Conservation (phyloP, 805 yeast species). For the Pichia thaimueangensis region DNA sequence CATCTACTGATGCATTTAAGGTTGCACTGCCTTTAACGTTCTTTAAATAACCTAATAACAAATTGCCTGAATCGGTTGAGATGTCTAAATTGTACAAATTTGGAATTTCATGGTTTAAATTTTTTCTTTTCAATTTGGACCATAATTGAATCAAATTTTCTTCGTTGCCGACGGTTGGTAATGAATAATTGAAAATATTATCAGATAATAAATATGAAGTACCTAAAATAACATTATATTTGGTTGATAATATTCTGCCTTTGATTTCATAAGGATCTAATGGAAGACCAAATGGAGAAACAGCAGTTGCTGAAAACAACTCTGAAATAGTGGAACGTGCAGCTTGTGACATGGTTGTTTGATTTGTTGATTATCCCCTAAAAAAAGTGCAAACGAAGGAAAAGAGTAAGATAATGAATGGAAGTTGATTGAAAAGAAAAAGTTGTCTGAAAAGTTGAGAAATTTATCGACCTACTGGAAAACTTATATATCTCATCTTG, state of each 20-base stretch:
- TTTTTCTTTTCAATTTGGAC: constrained; percentile 45
- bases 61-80: constrained; percentile 78
- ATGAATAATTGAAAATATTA: constrained; percentile 55
- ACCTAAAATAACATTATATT: constrained; percentile 48
- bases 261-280: constrained; percentile 47
- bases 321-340: constrained; percentile 11
- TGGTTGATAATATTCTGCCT: constrained; percentile 46
- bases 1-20: constrained; percentile 61
- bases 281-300: constrained; percentile 57
- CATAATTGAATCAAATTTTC: constrained; percentile 61
- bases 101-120: constrained; percentile 55
- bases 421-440: too few relatives aligned
- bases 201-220: constrained; percentile 45
- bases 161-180: constrained; percentile 16
- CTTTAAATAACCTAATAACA: constrained; percentile 64
- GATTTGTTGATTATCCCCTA: too few relatives aligned
- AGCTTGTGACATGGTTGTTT: constrained; percentile 14
- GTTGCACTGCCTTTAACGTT: constrained; percentile 27
- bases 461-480: too few relatives aligned
- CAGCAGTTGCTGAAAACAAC: constrained; percentile 33
- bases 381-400: too few relatives aligned
- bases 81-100: constrained; percentile 56
- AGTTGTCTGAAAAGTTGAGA: too few relatives aligned
- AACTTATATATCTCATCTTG: too few relatives aligned
- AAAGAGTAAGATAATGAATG: too few relatives aligned